Evolutionary conservation across 345 rosid genomes (phyloP).

Genomic region (Gossypium bickii): DNA sequence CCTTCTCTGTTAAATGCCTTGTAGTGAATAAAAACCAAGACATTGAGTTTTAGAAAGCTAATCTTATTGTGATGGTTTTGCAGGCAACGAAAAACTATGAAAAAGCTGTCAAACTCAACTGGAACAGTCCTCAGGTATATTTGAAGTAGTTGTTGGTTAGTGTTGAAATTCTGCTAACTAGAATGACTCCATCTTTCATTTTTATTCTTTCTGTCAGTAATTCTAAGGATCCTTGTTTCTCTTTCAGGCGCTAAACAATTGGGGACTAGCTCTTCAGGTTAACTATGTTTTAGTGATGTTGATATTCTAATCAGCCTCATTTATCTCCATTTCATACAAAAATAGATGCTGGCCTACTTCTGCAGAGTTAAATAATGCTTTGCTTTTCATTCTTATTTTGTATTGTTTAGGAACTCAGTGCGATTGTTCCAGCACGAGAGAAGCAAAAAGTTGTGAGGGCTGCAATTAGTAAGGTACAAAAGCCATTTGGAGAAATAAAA

Average conservation of each 20-base stretch:
- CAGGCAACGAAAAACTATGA: slow-evolving; percentile 2
- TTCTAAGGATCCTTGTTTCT: slow-evolving; percentile 16
- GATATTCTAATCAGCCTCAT: background rate
- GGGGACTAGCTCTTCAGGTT: slow-evolving; percentile 99
- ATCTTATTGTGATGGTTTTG: slow-evolving; percentile 21
- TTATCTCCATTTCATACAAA: background rate
- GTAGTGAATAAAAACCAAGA: background rate
- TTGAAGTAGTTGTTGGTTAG: slow-evolving; percentile 6
- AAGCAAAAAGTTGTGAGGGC: slow-evolving; percentile 86
- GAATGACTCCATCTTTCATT: slow-evolving; percentile 1
- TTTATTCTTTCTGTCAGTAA: background rate
- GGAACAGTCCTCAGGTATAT: slow-evolving; percentile 77
- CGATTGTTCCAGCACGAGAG: slow-evolving; percentile 91
- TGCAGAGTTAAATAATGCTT: background rate
- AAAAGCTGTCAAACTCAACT: background rate
- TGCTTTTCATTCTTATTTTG: slow-evolving; percentile 7
- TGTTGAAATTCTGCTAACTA: slow-evolving; percentile 10
- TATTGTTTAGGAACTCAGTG: slow-evolving; percentile 79
- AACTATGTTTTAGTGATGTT: background rate
- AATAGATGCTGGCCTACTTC: background rate
- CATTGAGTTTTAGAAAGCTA: background rate
- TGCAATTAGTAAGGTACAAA: slow-evolving; percentile 89
- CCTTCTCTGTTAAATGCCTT: background rate
- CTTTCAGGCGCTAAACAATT: slow-evolving; percentile 90
- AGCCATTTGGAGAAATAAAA: slow-evolving; percentile 26